Percentiles rank a stretch among this genome's conserved stretches.
These are phyloP conservation scores for Wallacemonas collosoma DNA, from an alignment of 208 protist genomes.

Conservation along the genomic window DNA sequence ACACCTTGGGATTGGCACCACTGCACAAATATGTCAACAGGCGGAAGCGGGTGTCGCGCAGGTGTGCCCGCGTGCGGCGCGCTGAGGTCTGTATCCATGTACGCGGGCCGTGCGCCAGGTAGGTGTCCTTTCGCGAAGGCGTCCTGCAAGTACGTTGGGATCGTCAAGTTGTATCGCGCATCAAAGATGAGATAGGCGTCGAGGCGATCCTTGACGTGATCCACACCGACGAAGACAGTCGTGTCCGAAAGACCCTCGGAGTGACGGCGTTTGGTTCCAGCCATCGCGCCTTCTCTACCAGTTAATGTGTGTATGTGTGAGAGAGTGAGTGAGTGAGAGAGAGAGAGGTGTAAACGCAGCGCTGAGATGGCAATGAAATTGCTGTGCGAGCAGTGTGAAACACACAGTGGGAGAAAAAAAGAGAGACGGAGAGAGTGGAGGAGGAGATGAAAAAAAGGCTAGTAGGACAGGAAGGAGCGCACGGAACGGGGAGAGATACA, in stretches of 20 bases:
- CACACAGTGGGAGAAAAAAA: constrained; percentile 16
- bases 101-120: constrained; percentile 39
- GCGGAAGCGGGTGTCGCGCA: constrained; percentile 68
- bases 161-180: constrained; percentile 62
- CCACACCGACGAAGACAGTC: constrained; percentile 64
- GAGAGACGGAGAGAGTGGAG: constrained; percentile 5
- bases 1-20: constrained; percentile 70
- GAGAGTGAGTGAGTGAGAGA: constrained; percentile 7
- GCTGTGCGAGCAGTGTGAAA: constrained; percentile 1
- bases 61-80: constrained; percentile 24
- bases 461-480: too few relatives aligned
- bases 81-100: constrained; percentile 64
- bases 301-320: constrained; percentile 16
- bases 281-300: neutral
- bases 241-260: neutral
- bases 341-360: neutral
- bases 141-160: constrained; percentile 27
- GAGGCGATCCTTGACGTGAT: constrained; percentile 43
- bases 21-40: constrained; percentile 44
- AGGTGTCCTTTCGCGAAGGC: constrained; percentile 63
- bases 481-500: too few relatives aligned
- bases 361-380: neutral
- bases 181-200: constrained; percentile 67
- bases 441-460: constrained; percentile 2
- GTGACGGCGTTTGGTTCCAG: constrained; percentile 7